Evolutionary conservation across 2,329 filamentous ascomycete genomes (phyloP), one percentile per base, ranked within the genome.

Genomic region (Plectosphaerella cucumerina): DNA sequence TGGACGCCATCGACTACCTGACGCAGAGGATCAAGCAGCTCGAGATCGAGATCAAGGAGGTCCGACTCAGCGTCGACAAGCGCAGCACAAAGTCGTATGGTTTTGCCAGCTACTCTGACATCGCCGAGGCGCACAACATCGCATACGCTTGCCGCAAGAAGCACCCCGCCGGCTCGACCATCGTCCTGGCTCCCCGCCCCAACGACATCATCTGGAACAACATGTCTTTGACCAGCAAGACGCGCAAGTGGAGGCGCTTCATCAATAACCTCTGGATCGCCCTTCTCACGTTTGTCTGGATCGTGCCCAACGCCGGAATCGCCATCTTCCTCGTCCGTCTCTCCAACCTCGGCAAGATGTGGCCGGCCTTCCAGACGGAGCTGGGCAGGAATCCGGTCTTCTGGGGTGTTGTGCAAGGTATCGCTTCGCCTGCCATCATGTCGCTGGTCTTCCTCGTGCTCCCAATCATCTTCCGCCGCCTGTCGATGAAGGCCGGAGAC

Each of bases 151-250:
- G 87, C 20, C 87, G 88, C 52, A 89, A 84, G 46, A 94, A 94
- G 73, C 87, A 87, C 59, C 89, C 90, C 0, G 78, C 89, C 39
- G 90, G 90, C 5, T 85, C 90, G 0, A 88, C 81, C 0, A 82
- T 99, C 50, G 77, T 74, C 6, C 77, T 97, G 14, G 92, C 94
- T 1, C 91, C 94, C 2, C 84, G 85, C 52, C 93, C 94, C 3
- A 90, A 89, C 64, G 93, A 97, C 65, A 82, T 99, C 49, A 96
- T 99, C 57, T 99, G 94, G 94, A 87, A 90, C 65, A 99, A 99
- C 62, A 81, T 99, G 73, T 80, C 84, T 6, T 73, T 97, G 51
- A 82, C 78, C 15, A 84, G 84, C 37, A 74, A 81, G 23, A 80
- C 84, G 1, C 82, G 92, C 49, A 80, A 80, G 55, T 88, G 87